Base-by-base conservation (phyloP, 2,329 filamentous ascomycete genomes). In the Tetracladium maxilliforme region DNA sequence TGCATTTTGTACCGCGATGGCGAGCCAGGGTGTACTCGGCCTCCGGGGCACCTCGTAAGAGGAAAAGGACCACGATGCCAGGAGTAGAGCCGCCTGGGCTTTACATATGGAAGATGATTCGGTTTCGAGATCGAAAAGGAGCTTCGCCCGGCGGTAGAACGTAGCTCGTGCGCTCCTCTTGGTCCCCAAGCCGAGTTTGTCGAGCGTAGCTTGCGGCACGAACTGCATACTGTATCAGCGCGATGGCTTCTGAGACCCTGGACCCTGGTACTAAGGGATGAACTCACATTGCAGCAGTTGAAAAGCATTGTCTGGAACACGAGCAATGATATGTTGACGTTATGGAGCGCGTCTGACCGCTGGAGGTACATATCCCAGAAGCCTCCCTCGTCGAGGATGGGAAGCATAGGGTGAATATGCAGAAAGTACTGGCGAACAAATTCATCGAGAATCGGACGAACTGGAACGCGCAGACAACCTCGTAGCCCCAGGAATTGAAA, bases 401-500 rank as follows among this genome's bases (percentile, higher is more conserved):
- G 56, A 15, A 58, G 39, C 16, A 56, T 34, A 2, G 55, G 54
- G 27, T 60, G 56, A n/a, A 59, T 51, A 26, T 58, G 54, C 9
- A 58, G 38, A 28, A 59, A 60, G 32, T 58, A 60, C 24, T 59
- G 52, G 33, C 54, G 49, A 4, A 64, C 45, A 29, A 66, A 61
- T 24, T 60, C 55, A 25, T 61, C 52, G 54, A 65, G 6, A 59
- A 60, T 16, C 50, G 45, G 4, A 56, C 58, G 29, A 52, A 47
- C 33, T 58, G 58, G 20, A 52, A 58, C 35, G 61, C 58, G 29
- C 59, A 64, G n/a, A n/a, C n/a, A n/a, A n/a, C n/a, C n/a, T n/a
- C n/a, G n/a, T n/a, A n/a, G n/a, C n/a, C n/a, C n/a, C n/a, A n/a
- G n/a, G n/a, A n/a, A n/a, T n/a, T n/a, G n/a, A n/a, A n/a, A n/a